Evolutionary conservation across 2,329 filamentous ascomycete genomes (phyloP).

Genomic region (Ophiostoma sp.): DNA sequence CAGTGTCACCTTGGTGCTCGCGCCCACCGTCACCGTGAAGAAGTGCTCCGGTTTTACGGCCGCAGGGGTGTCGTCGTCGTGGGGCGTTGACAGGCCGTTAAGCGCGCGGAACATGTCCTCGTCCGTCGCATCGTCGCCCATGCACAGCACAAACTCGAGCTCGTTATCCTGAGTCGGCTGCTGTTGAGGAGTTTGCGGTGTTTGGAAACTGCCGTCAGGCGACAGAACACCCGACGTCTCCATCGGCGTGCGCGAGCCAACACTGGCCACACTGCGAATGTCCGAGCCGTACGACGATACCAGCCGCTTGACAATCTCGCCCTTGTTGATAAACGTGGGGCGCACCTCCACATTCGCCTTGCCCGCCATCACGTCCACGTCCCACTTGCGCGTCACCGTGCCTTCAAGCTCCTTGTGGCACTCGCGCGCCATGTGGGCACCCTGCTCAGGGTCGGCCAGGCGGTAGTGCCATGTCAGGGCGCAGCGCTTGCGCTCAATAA

Average conservation of each 20-base stretch:
- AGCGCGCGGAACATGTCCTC: constrained; percentile 95
- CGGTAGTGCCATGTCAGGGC: constrained; percentile 98
- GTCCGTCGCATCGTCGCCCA: constrained; percentile 95
- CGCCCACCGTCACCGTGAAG: constrained; percentile 89
- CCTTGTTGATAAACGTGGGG: constrained; percentile 98
- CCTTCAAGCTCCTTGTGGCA: constrained; percentile 79
- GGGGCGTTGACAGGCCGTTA: constrained; percentile 51
- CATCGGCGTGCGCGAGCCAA: constrained; percentile 25
- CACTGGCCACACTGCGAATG: constrained; percentile 35
- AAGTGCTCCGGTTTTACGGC: constrained; percentile 64
- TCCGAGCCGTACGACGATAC: constrained; percentile 68
- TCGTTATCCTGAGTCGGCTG: constrained; percentile 45
- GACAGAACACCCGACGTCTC: constrained; percentile 1
- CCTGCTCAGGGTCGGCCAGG: constrained; percentile 82
- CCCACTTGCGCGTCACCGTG: constrained; percentile 75
- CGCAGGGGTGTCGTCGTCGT: constrained; percentile 43
- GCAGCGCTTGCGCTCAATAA: constrained; percentile 91
- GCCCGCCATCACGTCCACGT: constrained; percentile 94
- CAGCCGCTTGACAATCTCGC: constrained; percentile 85
- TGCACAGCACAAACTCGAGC: constrained; percentile 84
- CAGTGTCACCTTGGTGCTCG: constrained; percentile 86
- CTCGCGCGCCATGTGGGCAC: constrained; percentile 73
- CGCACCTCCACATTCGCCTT: constrained; percentile 97
- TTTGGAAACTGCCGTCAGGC: constrained; percentile 7
- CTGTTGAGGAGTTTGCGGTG: constrained; percentile 42